phyloP scores from a whole-genome alignment of 1,284 basidiomycete genomes.

The Leccinum variabile region DNA sequence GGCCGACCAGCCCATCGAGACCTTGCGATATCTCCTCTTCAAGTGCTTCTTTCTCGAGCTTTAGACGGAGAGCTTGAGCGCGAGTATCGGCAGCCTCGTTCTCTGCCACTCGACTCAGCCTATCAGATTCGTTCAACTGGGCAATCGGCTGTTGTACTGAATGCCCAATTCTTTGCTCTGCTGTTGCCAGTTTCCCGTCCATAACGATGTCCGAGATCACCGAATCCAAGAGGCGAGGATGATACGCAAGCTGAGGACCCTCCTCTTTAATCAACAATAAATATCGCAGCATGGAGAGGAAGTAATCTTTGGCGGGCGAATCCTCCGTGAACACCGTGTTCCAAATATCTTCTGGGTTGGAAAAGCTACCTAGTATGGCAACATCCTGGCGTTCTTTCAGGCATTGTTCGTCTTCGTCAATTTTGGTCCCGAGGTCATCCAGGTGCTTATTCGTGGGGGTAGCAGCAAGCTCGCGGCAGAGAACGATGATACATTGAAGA shows the following conservation, averaged over 20 bases:
- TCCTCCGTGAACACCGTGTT: conserved; percentile 72
- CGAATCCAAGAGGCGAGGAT: conserved; percentile 94
- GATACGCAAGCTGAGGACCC: conserved; percentile 78
- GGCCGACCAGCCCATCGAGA: conserved; percentile 81
- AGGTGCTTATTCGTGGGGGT: conserved; percentile 70
- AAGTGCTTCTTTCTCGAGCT: conserved; percentile 72
- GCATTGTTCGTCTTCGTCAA: conserved; percentile 80
- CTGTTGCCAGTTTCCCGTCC: conserved; percentile 86
- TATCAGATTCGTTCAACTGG: conserved; percentile 90
- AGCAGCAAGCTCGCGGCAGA: conserved; percentile 71
- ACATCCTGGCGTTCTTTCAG: conserved; percentile 79
- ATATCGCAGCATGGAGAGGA: conserved; percentile 92
- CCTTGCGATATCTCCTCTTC: conserved; percentile 82
- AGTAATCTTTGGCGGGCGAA: conserved; percentile 81
- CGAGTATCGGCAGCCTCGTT: conserved; percentile 75
- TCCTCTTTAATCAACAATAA: conserved; percentile 89
- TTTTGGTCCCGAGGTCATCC: conserved; percentile 59
- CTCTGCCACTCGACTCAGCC: conserved; percentile 69
- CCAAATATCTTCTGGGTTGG: conserved; percentile 86
- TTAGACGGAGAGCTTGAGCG: conserved; percentile 60
- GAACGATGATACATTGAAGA: conserved; percentile 70
- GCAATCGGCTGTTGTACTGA: conserved; percentile 89
- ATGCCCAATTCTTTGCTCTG: conserved; percentile 84
- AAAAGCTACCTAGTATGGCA: conserved; percentile 74
- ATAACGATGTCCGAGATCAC: conserved; percentile 91